phyloP scores from a whole-genome alignment of 1,139 yeast species.

The Spathaspora sp. region DNA sequence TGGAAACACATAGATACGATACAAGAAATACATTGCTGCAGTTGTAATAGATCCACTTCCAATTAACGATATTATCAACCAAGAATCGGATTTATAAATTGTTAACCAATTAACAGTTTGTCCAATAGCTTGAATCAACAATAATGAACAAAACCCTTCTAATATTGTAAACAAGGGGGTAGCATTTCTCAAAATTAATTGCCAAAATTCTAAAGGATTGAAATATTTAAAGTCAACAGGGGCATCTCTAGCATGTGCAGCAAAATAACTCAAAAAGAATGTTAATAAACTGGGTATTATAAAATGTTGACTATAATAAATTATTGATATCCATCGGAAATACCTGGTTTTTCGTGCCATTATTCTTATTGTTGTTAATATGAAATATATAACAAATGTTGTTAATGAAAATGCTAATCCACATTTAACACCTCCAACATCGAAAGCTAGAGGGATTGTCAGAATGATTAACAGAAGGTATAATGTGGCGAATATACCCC shows the following conservation, averaged over 20 bases:
- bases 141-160: slow-evolving; percentile 89
- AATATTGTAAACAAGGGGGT: slow-evolving; percentile 86
- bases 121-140: slow-evolving; percentile 89
- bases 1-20: slow-evolving; percentile 77
- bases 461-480: slow-evolving; percentile 70
- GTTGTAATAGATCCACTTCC: slow-evolving; percentile 77
- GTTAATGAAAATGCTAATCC: slow-evolving; percentile 87
- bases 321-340: slow-evolving; percentile 52
- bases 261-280: slow-evolving; percentile 58
- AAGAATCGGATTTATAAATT: slow-evolving; percentile 65
- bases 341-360: slow-evolving; percentile 48
- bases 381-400: slow-evolving; percentile 63
- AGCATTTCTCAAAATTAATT: slow-evolving; percentile 64
- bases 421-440: slow-evolving; percentile 87
- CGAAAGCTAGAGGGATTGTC: slow-evolving; percentile 93
- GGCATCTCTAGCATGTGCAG: slow-evolving; percentile 10
- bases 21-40: slow-evolving; percentile 71
- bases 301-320: slow-evolving; percentile 80
- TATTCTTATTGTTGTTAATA: slow-evolving; percentile 70
- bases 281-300: slow-evolving; percentile 80
- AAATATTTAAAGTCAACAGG: slow-evolving; percentile 8
- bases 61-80: slow-evolving; percentile 76
- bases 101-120: slow-evolving; percentile 76
- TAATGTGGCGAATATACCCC: slow-evolving; percentile 50
- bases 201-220: slow-evolving; percentile 52